phyloP scores from a whole-genome alignment of 352 stramenopile species.

The Plasmopara halstedii region DNA sequence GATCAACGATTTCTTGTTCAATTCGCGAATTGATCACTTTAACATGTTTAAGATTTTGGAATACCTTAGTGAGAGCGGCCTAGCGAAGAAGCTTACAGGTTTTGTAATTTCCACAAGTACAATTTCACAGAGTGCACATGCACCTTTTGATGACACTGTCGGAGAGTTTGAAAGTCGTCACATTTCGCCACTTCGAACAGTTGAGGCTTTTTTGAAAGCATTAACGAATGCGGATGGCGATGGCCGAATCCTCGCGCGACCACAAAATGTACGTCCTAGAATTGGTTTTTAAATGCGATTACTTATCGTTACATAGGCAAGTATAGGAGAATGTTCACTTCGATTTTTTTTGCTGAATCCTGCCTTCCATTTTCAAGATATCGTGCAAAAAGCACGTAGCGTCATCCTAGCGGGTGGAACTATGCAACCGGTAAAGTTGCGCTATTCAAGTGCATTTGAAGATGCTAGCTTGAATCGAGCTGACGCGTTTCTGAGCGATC shows the following conservation, averaged over 20 bases:
- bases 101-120: slow-evolving; percentile 51
- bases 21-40: slow-evolving; percentile 71
- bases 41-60: slow-evolving; percentile 88
- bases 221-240: slow-evolving; percentile 63
- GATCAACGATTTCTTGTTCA: slow-evolving; percentile 85
- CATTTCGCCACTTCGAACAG: slow-evolving; percentile 74
- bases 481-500: slow-evolving; percentile 2
- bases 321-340: slow-evolving; percentile 56
- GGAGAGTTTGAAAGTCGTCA: slow-evolving; percentile 63
- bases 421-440: slow-evolving; percentile 90
- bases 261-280: slow-evolving; percentile 39
- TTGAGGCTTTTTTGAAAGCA: slow-evolving; percentile 68
- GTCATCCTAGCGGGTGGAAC: slow-evolving; percentile 97
- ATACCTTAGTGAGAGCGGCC: slow-evolving; percentile 68
- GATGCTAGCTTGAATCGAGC: neutral
- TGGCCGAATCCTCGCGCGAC: slow-evolving; percentile 63
- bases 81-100: slow-evolving; percentile 80
- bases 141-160: slow-evolving; percentile 13
- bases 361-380: slow-evolving; percentile 88
- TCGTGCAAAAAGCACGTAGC: slow-evolving; percentile 91
- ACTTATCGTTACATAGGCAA: slow-evolving; percentile 22
- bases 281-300: neutral
- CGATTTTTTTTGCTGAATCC: slow-evolving; percentile 96
- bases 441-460: too few species aligned
- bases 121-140: neutral